Conservation (phyloP, 73 alveolate genomes). For the Breviolum minutum region DNA sequence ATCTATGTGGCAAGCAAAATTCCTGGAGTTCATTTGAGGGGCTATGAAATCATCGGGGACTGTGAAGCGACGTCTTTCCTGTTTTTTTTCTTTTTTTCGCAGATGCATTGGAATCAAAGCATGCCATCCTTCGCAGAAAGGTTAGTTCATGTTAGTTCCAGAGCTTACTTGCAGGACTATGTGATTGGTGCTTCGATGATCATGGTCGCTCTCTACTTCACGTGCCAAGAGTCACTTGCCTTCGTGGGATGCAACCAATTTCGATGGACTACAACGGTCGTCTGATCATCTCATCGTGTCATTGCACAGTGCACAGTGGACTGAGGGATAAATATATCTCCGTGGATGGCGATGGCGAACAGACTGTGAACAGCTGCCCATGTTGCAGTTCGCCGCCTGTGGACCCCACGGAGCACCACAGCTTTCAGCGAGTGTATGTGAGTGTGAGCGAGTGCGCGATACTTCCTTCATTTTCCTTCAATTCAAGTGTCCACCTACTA, state of each 20-base stretch:
- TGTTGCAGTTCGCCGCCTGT: background rate
- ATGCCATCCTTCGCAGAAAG: background rate
- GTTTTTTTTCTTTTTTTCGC: background rate
- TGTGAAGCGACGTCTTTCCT: background rate
- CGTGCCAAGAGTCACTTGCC: conserved; percentile 42
- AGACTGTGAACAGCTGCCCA: conserved; percentile 11
- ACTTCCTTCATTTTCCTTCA: background rate
- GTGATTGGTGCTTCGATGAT: conserved; percentile 55
- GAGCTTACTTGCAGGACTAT: conserved; percentile 41
- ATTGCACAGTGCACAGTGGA: no score
- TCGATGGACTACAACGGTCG: background rate
- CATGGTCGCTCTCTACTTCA: conserved; percentile 45
- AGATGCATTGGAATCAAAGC: background rate
- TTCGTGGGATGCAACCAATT: background rate
- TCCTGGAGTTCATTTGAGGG: conserved; percentile 8
- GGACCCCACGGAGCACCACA: background rate
- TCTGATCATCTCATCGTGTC: background rate
- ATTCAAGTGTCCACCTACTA: no score
- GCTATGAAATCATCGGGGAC: conserved; percentile 73
- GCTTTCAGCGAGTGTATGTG: no score
- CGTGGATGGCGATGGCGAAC: conserved; percentile 9
- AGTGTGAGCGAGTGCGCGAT: background rate
- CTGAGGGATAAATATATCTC: conserved; percentile 11
- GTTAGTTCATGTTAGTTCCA: background rate
- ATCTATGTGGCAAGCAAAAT: background rate